phyloP scores from a whole-genome alignment of 768 basidiomycete species.

The Rhodotorula paludigena region DNA sequence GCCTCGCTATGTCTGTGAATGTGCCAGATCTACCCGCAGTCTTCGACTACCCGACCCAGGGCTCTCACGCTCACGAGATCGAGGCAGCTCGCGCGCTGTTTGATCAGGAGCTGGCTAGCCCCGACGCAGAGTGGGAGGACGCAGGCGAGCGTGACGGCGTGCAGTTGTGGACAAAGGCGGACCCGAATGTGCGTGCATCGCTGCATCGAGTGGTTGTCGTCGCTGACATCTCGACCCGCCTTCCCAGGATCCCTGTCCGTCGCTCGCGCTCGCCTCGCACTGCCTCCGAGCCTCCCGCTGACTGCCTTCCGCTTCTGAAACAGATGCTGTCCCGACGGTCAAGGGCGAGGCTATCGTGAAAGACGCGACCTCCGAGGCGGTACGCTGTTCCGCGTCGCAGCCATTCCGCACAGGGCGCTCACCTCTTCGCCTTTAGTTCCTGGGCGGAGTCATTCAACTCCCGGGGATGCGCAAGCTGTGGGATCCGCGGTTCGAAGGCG shows the following conservation, averaged over 20 bases:
- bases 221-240: neutral
- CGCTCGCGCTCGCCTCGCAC: neutral
- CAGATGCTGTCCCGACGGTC: slow-evolving; percentile 27
- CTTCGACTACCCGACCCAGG: slow-evolving; percentile 3
- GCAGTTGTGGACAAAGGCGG: slow-evolving; percentile 14
- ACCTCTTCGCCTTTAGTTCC: slow-evolving; percentile 1
- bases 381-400: neutral
- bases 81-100: slow-evolving; percentile 7
- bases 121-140: slow-evolving; percentile 20
- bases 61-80: slow-evolving; percentile 6
- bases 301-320: neutral
- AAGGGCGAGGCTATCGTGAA: slow-evolving; percentile 23
- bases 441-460: slow-evolving; percentile 27
- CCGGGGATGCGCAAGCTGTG: slow-evolving; percentile 26
- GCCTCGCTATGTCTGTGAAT: neutral
- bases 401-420: too few relatives aligned
- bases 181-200: slow-evolving; percentile 9
- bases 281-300: too few relatives aligned
- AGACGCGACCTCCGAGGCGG: neutral
- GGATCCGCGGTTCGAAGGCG: slow-evolving; percentile 22
- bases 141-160: slow-evolving; percentile 26
- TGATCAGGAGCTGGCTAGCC: neutral
- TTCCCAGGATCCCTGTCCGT: slow-evolving; percentile 16
- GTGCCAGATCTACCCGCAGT: slow-evolving; percentile 9
- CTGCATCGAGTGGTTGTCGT: too few relatives aligned